Base-by-base conservation (phyloP, 108 stramenopile genomes). In the Conticribra weissflogii region DNA sequence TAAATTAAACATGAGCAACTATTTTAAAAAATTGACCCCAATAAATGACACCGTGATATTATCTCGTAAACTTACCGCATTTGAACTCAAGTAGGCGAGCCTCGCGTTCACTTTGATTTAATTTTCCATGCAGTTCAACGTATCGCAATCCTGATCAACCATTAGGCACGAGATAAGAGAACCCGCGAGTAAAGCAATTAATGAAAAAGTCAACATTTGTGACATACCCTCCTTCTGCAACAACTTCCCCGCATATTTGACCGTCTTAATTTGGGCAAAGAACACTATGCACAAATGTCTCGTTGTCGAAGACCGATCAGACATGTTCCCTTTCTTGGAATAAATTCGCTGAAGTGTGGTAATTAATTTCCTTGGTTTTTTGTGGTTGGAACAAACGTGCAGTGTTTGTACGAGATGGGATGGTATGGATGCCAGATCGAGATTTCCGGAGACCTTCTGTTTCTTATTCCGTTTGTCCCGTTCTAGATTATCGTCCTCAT, bases 321-420 rank as follows among this genome's bases (percentile, higher is more conserved):
- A 50, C 33, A 28, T 17, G 27, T 74, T 63, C 30, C 71, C 63
- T 61, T 60, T 48, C 3, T 68, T 55, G 29, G 69, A 52, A 48
- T 85, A 74, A 16, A 90, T 70, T 31, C 76, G 71, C 47, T 82
- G 32, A 7, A 94, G 73, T 2, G 86, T 94, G 3, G 72, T 58
- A 17, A 94, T 74, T 15, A 94, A 67, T 50, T 94, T 94, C 57
- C 65, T 81, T 9, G 93, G 91, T 62, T 95, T 95, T 60, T 95
- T 95, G 70, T 95, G 91, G 34, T 75, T 76, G 16, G 88, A 69
- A 49, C 93, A 95, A 24, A 95, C 93, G 76, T 95, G 93, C 19
- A 91, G 67, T 15, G 78, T 81, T 71, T 95, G 93, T n/a, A 84
- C 76, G 16, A 95, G 53, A 58, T 92, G 60, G 21, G 86, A 63